These are phyloP conservation scores for Delonix regia DNA, from an alignment of 306 rosid genomes.

Conservation along the genomic window DNA sequence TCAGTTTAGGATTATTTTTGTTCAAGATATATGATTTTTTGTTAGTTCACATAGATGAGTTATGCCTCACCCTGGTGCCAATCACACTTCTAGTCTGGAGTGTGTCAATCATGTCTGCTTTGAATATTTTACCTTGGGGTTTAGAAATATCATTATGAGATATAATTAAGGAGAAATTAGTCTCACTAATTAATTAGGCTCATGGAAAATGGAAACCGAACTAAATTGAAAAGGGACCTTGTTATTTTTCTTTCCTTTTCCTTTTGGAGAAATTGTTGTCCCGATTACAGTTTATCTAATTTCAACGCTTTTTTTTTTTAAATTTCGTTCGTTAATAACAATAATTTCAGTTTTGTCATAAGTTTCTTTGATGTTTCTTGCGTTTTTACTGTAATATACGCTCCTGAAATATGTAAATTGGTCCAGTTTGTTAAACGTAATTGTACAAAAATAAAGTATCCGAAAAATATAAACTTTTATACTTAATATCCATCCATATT, in stretches of 20 bases:
- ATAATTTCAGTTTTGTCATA: neutral
- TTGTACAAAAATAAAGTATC: no score
- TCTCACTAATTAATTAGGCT: conserved; percentile 5
- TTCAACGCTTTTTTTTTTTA: neutral
- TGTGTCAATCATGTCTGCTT: conserved; percentile 40
- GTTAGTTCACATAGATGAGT: no score
- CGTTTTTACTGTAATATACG: no score
- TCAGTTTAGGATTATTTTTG: no score
- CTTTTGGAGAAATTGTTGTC: neutral
- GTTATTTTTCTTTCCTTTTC: neutral
- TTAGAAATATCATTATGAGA: conserved; percentile 21
- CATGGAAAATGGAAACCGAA: conserved; percentile 9
- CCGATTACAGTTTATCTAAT: neutral
- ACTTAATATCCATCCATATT: no score
- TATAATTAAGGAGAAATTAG: conserved; percentile 23
- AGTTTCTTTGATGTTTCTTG: neutral
- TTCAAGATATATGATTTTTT: no score
- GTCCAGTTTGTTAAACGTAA: no score
- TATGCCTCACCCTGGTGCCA: no score
- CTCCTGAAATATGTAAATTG: no score
- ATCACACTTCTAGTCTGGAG: no score
- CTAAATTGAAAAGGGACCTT: no score
- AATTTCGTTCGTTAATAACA: conserved; percentile 5
- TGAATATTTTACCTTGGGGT: neutral
- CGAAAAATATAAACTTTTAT: no score